Evolutionary conservation across 257 asterid genomes (phyloP), one percentile per base, ranked within the genome.

Genomic region (Prunella vulgaris): DNA sequence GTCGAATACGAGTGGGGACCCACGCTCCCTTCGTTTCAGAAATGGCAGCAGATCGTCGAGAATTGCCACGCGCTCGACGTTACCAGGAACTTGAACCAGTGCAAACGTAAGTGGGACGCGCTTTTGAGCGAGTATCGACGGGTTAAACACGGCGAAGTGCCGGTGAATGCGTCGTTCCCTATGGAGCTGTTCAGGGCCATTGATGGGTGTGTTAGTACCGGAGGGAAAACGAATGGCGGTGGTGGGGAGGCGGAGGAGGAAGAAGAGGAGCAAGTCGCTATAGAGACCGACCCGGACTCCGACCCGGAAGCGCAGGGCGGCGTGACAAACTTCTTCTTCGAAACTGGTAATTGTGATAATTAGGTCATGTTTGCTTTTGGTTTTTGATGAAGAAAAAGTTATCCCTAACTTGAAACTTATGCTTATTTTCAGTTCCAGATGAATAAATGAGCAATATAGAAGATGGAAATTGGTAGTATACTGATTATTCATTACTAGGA

Each of bases 21-120:
- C 69, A 61, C 93, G 0, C 84, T 92, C 27, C 81, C 98, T 0
- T 88, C 98, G 4, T 92, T 90, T 76, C 98, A 92, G 81, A 92
- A 88, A 83, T 92, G 98, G 98, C 92, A 92, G 79, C 95, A 88
- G 73, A 90, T 90, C 44, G 98, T 92, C 57, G 85, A 88, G 77
- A 87, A 85, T 30, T 90, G 98, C 85, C 81, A 84, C 72, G 79
- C 92, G 14, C 78, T 88, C 57, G 96, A 80, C 2, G 87, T 93
- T 32, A 54, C 64, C 72, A 66, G 98, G 75, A 88, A 84, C 76
- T 60, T 92, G 78, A 85, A 92, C 60, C 98, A 92, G 84, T 92
- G 98, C 71, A 86, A 80, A 78, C 86, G 85, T 21, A 77, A 84
- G 60, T 92, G 98, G 97, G 89, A 83, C 24, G 73, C 82, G 38